Conservation (phyloP, 345 rosid genomes). For the Excoecaria cochinchinensis region DNA sequence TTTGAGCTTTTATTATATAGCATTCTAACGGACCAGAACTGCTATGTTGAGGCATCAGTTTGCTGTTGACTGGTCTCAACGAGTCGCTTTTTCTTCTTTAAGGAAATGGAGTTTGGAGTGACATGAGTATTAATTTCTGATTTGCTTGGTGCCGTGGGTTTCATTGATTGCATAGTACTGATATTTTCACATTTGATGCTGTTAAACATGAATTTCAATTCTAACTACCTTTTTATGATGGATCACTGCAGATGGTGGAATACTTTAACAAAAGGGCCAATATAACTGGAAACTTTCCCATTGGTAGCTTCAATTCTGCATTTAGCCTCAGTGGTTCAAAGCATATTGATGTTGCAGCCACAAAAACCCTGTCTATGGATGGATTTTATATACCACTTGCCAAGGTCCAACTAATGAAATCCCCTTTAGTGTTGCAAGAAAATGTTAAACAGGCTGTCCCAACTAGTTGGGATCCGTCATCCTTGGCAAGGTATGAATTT, state of each 20-base stretch:
- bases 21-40: not conserved
- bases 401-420: conserved; percentile 47
- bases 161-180: not conserved
- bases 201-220: not conserved
- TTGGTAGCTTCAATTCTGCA: conserved; percentile 65
- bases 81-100: not conserved
- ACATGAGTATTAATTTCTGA: not conserved
- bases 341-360: conserved; percentile 52
- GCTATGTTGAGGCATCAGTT: not conserved
- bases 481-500: conserved; percentile 55
- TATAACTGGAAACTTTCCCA: conserved; percentile 46
- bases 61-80: not conserved
- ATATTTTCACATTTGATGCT: not conserved
- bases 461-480: conserved; percentile 56
- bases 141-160: not conserved
- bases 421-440: conserved; percentile 44
- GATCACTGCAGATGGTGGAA: conserved; percentile 57
- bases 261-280: conserved; percentile 52
- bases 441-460: conserved; percentile 54
- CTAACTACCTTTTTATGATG: conserved; percentile 1
- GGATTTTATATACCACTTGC: conserved; percentile 63
- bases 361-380: conserved; percentile 62
- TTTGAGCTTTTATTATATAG: not conserved
- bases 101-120: not conserved
- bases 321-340: conserved; percentile 64